A percentile compares a stretch with the other conserved stretches of the same genome.
phyloP scores from a whole-genome alignment of 257 asterid species.

The Petunia secreta region DNA sequence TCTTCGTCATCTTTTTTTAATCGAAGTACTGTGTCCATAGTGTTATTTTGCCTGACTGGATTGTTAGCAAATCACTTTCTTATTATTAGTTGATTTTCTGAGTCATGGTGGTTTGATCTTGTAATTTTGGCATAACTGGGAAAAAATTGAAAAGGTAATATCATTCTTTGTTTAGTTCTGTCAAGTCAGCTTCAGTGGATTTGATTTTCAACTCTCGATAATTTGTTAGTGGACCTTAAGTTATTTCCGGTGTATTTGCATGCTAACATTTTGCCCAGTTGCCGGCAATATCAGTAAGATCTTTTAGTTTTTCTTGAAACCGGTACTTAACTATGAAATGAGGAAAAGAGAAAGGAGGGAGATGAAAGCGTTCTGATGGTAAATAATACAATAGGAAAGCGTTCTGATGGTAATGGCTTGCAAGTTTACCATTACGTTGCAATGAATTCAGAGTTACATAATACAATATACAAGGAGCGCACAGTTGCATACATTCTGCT shows the following conservation, averaged over 20 bases:
- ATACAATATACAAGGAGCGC: too few species aligned
- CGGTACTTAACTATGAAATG: neutral
- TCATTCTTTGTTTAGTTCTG: constrained; percentile 23
- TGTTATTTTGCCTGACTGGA: neutral
- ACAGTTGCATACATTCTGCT: too few species aligned
- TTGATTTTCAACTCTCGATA: neutral
- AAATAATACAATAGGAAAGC: too few species aligned
- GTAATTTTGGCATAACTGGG: constrained; percentile 27
- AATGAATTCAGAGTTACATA: too few species aligned
- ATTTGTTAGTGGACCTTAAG: neutral
- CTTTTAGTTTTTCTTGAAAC: neutral
- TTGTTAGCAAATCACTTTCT: neutral
- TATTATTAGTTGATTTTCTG: constrained; percentile 18
- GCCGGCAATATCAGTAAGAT: neutral
- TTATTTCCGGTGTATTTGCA: neutral
- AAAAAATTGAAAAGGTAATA: neutral
- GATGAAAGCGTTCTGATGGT: neutral
- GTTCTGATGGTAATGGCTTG: neutral
- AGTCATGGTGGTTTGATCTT: neutral
- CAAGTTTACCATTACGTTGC: too few species aligned
- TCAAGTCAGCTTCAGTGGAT: neutral
- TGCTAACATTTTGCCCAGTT: neutral
- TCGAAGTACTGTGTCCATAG: constrained; percentile 28
- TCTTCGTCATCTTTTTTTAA: neutral
- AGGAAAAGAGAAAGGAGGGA: neutral